A percentile compares a stretch with the other conserved stretches of the same genome.
phyloP scores from a whole-genome alignment of 2,329 filamentous ascomycete species.

The Calonectria pteridis region DNA sequence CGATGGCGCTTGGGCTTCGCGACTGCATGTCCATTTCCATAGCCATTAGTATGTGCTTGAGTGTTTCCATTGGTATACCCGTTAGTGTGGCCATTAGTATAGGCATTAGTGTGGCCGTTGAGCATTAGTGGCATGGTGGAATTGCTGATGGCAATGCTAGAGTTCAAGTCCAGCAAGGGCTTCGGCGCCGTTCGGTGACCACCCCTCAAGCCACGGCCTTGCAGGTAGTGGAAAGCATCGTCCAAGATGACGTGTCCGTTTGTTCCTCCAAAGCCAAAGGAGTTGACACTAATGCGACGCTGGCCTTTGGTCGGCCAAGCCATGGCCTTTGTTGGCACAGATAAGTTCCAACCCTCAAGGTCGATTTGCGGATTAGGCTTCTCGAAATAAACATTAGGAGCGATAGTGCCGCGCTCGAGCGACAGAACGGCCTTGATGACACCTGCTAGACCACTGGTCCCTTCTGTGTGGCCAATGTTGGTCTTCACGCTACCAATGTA shows the following conservation, averaged over 20 bases:
- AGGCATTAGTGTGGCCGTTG: not conserved
- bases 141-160: not conserved
- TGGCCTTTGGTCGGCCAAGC: conserved; percentile 20
- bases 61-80: too few relatives aligned
- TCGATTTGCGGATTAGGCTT: conserved; percentile 40
- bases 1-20: conserved; percentile 6
- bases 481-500: conserved; percentile 60
- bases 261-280: conserved; percentile 46
- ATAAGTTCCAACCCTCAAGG: conserved; percentile 41
- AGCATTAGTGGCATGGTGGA: not conserved
- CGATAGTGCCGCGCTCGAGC: conserved; percentile 37
- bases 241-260: conserved; percentile 44
- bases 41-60: not conserved
- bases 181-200: conserved; percentile 8
- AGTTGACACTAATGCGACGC: conserved; percentile 41
- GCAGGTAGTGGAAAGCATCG: conserved; percentile 29
- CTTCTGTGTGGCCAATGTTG: conserved; percentile 46
- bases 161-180: not conserved
- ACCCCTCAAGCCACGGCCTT: conserved; percentile 1
- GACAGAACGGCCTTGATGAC: conserved; percentile 44
- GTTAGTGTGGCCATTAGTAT: too few relatives aligned
- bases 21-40: not conserved
- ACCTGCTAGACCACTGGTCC: conserved; percentile 35
- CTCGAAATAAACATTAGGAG: conserved; percentile 39
- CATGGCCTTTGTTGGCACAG: conserved; percentile 31